Conservation (phyloP, 176 grass and related monocot species). For the Carex pumila region DNA sequence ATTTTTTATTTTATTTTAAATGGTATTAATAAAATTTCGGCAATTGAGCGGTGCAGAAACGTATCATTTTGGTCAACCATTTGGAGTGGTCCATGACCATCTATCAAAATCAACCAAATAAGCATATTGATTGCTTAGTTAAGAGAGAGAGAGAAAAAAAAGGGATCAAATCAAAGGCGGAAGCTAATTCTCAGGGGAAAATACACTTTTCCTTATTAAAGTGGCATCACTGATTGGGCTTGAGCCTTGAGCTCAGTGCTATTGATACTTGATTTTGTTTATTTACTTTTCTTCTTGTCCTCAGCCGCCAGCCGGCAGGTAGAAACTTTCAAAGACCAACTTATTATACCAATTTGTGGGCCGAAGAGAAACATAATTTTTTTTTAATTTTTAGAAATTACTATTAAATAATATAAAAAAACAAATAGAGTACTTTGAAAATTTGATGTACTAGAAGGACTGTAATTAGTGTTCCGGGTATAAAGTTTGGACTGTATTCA, state of each 20-base stretch:
- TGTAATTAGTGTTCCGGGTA: no score
- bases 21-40: no score
- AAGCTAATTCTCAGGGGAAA: not conserved
- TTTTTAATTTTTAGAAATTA: no score
- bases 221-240: not conserved
- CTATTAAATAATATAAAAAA: no score
- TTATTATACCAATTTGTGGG: not conserved
- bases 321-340: not conserved
- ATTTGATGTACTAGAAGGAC: no score
- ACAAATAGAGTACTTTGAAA: no score
- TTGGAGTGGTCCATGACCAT: not conserved
- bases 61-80: not conserved
- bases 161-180: not conserved
- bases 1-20: no score
- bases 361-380: not conserved
- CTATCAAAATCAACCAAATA: constrained; percentile 3
- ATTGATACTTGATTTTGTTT: not conserved
- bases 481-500: no score
- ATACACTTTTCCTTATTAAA: not conserved
- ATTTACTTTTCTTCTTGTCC: not conserved
- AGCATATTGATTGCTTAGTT: constrained; percentile 4
- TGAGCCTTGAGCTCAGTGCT: not conserved
- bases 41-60: not conserved
- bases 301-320: not conserved
- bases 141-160: not conserved